Base-by-base conservation (phyloP, 352 stramenopile species). In the Saprolegnia parasitica region DNA sequence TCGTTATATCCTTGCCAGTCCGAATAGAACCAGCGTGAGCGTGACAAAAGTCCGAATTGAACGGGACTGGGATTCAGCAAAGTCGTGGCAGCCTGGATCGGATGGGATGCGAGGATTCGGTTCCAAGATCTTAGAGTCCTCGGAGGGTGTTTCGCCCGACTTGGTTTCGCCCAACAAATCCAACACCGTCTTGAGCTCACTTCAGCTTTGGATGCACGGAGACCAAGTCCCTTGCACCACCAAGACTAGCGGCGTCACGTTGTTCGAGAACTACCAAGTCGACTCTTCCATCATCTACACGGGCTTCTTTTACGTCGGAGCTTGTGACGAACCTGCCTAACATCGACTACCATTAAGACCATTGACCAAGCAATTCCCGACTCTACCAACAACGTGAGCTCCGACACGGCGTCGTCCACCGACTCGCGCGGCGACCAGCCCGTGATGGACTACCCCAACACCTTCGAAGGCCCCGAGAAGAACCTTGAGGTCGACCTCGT, bases 381-480 rank as follows among this genome's bases (percentile, higher is more conserved):
- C 81, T 92, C 72, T 80, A 87, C 58, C 50, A 23, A 37, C 24
- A 70, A 20, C 32, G 26, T 54, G 15, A 54, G 24, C 8, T 52
- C 63, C 9, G 54, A 52, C 24, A 70, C 63, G 16, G 63, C 54
- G 15, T 70, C 63, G 39, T 67, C 35, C 58, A 70, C 42, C 46
- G 55, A 70, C 23, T 70, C 52, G 24, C 52, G 75, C 29, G 91
- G 82, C 13, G 81, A 89, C 58, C 52, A 75, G 16, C 71, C 78
- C 39, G 74, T 76, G 23, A 65, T 87, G 58, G 63, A 70, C 54
- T 70, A 70, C 37, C 80, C 78, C 60, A 93, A 91, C 77, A 93
- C 84, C 47, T 99, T 99, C 77, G 97, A 99, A 78, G 97, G 97
- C 4, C 97, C 97, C 1, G 96, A 99, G 76, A 99, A 99, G 80